phyloP scores from a whole-genome alignment of 2,329 filamentous ascomycete species.

The Diaporthe velutina region DNA sequence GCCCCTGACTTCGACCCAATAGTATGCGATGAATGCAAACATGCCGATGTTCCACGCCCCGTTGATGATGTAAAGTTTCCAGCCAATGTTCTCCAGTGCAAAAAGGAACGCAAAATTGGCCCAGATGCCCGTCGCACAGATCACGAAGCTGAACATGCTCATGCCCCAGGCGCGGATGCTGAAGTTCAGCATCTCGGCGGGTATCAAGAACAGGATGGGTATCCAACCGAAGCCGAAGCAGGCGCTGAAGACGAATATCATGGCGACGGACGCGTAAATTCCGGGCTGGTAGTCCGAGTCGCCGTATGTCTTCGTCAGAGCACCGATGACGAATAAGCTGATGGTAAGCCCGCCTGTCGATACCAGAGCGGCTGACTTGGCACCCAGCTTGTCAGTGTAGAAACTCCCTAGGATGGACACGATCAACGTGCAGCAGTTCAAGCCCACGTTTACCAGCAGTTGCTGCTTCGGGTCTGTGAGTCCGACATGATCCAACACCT shows the following conservation, averaged over 20 bases:
- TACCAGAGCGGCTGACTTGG: constrained; percentile 46
- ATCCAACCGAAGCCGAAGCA: constrained; percentile 34
- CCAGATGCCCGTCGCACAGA: constrained; percentile 39
- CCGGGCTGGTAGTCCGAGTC: constrained; percentile 31
- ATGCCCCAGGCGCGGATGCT: constrained; percentile 45
- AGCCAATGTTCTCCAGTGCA: constrained; percentile 42
- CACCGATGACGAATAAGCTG: constrained; percentile 57
- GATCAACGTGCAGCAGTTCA: constrained; percentile 53
- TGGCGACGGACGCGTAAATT: constrained; percentile 36
- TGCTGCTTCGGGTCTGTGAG: constrained; percentile 47
- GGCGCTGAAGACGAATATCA: constrained; percentile 38
- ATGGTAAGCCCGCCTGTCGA: constrained; percentile 38
- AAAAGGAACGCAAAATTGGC: constrained; percentile 42
- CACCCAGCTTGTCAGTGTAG: constrained; percentile 50
- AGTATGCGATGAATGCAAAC: constrained; percentile 40
- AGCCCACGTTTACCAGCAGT: constrained; percentile 49
- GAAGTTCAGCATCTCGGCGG: constrained; percentile 37
- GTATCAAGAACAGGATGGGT: constrained; percentile 29
- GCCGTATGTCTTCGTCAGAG: constrained; percentile 50
- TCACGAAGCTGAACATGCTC: constrained; percentile 44
- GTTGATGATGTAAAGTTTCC: constrained; percentile 45
- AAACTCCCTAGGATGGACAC: constrained; percentile 50
- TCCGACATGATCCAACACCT: constrained; percentile 48
- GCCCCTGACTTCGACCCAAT: constrained; percentile 42
- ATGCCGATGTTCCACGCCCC: constrained; percentile 43